Evolutionary conservation across 345 rosid species (phyloP), one percentile per base, ranked within the genome.

Genomic region (Alliaria petiolata): DNA sequence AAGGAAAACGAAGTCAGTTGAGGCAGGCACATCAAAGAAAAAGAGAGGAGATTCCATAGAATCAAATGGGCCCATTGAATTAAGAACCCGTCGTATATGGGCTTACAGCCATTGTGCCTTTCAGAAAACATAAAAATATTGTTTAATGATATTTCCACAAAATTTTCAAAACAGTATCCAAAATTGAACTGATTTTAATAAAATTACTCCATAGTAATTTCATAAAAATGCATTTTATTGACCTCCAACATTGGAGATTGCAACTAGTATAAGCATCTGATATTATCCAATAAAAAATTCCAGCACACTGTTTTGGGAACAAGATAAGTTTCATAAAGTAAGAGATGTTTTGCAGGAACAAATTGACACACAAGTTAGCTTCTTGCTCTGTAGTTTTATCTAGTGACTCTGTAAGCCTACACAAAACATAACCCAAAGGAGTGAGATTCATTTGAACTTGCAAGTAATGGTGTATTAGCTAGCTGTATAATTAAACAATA

Each of bases 11-110:
- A 26, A 45, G 6, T 3, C 25, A 55, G 52, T 46, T 39, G 43
- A 64, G 44, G 71, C 2, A 49, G 58, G 59, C 77, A 73, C 77
- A 71, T 54, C 62, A 31, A 2, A 17, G 17, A 17, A 13, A 7
- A 35, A 5, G 5, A 3, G 15, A 1, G 1, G 50, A 11, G 10
- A 31, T 16, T 28, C 40, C 45, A 0, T 50, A 3, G 55, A 64
- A 22, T 22, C 11, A 31, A 25, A 65, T 65, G 49, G 36, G 49
- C 70, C 26, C 15, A 5, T 19, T 12, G 14, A 46, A 17, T 5
- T 30, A 28, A 3, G 12, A 34, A 19, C 34, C 56, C 43, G 9
- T 17, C 20, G 19, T 34, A 1, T 7, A 16, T 35, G 69, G 56
- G 44, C 40, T 2, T 8, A 45, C 25, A 17, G 22, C 8, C 46